A percentile compares a stretch with the other conserved stretches of the same genome.
phyloP scores from a whole-genome alignment of 2,329 filamentous ascomycete species.

The Trichoderma guizhouense region DNA sequence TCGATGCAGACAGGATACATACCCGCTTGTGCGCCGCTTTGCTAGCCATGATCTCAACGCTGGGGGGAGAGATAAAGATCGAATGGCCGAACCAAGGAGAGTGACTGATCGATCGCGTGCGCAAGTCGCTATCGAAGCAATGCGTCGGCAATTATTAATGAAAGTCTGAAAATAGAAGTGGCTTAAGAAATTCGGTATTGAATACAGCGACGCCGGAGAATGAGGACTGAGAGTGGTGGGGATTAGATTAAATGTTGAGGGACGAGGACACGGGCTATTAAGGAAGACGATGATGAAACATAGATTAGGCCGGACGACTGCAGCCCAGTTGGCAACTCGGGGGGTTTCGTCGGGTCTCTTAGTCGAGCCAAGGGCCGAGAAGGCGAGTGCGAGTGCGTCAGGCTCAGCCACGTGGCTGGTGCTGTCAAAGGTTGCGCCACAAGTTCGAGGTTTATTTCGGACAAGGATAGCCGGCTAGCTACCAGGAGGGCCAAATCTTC shows the following conservation, averaged over 20 bases:
- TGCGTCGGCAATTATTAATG: neutral
- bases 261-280: conserved; percentile 1
- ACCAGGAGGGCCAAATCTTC: conserved; percentile 3
- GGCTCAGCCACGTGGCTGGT: conserved; percentile 9
- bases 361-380: neutral
- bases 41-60: conserved; percentile 56
- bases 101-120: conserved; percentile 22
- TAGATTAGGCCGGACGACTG: conserved; percentile 10
- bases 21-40: conserved; percentile 71
- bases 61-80: neutral
- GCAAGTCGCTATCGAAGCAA: neutral
- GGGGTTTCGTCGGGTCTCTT: neutral
- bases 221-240: neutral
- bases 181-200: neutral
- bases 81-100: neutral
- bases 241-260: neutral
- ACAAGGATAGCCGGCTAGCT: conserved; percentile 7
- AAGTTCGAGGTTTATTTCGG: conserved; percentile 1
- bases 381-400: neutral
- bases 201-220: neutral
- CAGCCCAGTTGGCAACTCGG: neutral
- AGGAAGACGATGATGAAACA: conserved; percentile 9
- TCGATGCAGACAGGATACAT: conserved; percentile 30
- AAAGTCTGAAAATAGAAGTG: neutral
- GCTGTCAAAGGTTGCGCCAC: conserved; percentile 6